phyloP scores from a whole-genome alignment of 1,284 basidiomycete genomes.

The Ustilago nuda region DNA sequence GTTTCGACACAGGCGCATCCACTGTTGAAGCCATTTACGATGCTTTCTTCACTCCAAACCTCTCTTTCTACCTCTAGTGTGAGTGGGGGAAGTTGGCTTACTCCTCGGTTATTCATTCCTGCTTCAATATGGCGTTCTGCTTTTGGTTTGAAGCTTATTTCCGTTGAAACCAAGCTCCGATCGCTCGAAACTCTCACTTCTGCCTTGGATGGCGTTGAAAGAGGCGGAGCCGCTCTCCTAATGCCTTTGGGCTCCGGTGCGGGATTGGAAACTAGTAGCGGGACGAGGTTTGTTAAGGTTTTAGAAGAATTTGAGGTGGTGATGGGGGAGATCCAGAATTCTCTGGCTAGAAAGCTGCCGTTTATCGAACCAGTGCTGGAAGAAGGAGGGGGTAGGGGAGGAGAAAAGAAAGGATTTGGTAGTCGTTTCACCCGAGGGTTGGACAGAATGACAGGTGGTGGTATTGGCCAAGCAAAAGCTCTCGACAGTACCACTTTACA shows the following conservation, averaged over 20 bases:
- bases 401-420: conserved; percentile 11
- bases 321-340: conserved; percentile 77
- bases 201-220: conserved; percentile 79
- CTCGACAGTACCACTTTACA: conserved; percentile 2
- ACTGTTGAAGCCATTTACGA: conserved; percentile 42
- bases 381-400: neutral
- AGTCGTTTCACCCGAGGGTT: conserved; percentile 22
- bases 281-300: conserved; percentile 68
- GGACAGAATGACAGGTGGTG: conserved; percentile 28
- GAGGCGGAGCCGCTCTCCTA: conserved; percentile 38
- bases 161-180: conserved; percentile 84
- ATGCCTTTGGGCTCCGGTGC: conserved; percentile 37
- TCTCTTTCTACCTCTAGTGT: conserved; percentile 17
- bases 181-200: conserved; percentile 81
- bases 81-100: conserved; percentile 81
- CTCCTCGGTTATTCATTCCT: conserved; percentile 85
- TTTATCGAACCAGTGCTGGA: conserved; percentile 74
- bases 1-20: conserved; percentile 19
- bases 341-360: conserved; percentile 82
- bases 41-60: neutral
- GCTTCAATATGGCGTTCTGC: conserved; percentile 82
- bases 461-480: conserved; percentile 14
- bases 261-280: conserved; percentile 52
- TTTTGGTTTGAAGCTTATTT: conserved; percentile 82
- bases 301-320: conserved; percentile 83